phyloP scores from a whole-genome alignment of 2,329 filamentous ascomycete genomes.

The Madurella mycetomatis region DNA sequence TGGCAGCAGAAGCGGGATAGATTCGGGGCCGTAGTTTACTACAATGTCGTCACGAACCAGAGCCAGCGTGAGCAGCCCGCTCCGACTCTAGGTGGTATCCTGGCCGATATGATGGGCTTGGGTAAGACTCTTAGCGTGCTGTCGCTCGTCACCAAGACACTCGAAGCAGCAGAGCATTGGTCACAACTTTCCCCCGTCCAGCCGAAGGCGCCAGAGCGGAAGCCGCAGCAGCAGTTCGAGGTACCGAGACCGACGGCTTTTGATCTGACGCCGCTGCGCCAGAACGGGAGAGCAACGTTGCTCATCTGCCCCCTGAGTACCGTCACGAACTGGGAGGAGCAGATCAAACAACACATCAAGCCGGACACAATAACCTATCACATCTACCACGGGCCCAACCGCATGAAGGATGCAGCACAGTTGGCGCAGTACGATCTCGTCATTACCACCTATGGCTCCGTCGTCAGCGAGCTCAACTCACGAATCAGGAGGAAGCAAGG shows the following conservation, averaged over 20 bases:
- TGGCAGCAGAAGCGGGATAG: slow-evolving; percentile 61
- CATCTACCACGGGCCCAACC: slow-evolving; percentile 79
- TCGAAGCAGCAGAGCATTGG: slow-evolving; percentile 61
- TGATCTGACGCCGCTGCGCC: slow-evolving; percentile 48
- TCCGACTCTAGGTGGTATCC: slow-evolving; percentile 66
- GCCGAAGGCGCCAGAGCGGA: slow-evolving; percentile 38
- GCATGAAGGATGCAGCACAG: slow-evolving; percentile 63
- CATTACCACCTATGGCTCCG: slow-evolving; percentile 87
- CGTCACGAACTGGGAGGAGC: slow-evolving; percentile 89
- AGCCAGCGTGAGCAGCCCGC: slow-evolving; percentile 55
- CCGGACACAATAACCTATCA: slow-evolving; percentile 64
- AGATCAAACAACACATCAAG: slow-evolving; percentile 77
- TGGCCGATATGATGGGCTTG: slow-evolving; percentile 87
- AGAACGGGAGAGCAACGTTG: slow-evolving; percentile 75
- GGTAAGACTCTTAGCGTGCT: slow-evolving; percentile 84
- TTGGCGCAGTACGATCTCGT: slow-evolving; percentile 76
- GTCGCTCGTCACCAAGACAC: slow-evolving; percentile 66
- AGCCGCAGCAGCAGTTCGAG: slow-evolving; percentile 33
- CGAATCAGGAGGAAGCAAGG: slow-evolving; percentile 58
- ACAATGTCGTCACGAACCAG: slow-evolving; percentile 81
- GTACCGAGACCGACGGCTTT: slow-evolving; percentile 41
- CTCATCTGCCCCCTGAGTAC: slow-evolving; percentile 87
- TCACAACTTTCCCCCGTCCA: slow-evolving; percentile 49
- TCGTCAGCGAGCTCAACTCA: slow-evolving; percentile 70
- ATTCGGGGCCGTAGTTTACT: slow-evolving; percentile 57